Evolutionary conservation across 2,329 filamentous ascomycete genomes (phyloP), one percentile per base, ranked within the genome.

Genomic region (Fusarium drepaniforme): DNA sequence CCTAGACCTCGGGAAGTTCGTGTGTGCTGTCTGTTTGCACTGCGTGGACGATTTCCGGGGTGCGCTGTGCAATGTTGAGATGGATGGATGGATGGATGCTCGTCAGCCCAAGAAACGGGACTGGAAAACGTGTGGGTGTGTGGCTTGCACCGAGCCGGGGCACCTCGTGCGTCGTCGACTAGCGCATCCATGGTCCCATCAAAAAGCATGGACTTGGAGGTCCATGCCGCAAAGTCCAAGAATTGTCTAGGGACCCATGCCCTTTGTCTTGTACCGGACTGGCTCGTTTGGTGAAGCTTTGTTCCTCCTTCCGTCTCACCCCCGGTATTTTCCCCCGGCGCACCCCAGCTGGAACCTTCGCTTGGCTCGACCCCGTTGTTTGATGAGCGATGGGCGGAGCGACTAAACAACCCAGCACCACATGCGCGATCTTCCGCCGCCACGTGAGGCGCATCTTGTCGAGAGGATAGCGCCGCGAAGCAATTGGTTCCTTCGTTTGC

Each of bases 341-440:
- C 51, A 33, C 63, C 51, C 53, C 51, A 66, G 38, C 21, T 37
- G 53, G 51, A 53, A 30, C 38, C 53, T 60, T 66, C 40, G 53
- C 63, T 60, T 60, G 67, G 67, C 58, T 71, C 49, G 37, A 59
- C 60, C 71, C 56, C 53, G 58, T 46, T 57, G 65, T 74, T 74
- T 67, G 71, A 74, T 73, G 69, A 73, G 57, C 72, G 63, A 67
- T 57, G 57, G 72, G 68, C 63, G 63, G 72, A 74, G 70, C 64
- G 53, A 69, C 67, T 68, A 77, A 75, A 75, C 63, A 77, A 67
- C 76, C 75, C 71, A 71, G 72, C 62, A 77, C 72, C 76, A 73
- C 77, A 81, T 80, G 80, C 78, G 80, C 79, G 80, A 81, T 81
- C 80, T 81, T 81, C 80, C 79, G 78, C 74, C 79, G 77, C 80